Evolutionary conservation across 129 eudicot genomes (phyloP), one percentile per base, ranked within the genome.

Genomic region (Mikania micrantha): DNA sequence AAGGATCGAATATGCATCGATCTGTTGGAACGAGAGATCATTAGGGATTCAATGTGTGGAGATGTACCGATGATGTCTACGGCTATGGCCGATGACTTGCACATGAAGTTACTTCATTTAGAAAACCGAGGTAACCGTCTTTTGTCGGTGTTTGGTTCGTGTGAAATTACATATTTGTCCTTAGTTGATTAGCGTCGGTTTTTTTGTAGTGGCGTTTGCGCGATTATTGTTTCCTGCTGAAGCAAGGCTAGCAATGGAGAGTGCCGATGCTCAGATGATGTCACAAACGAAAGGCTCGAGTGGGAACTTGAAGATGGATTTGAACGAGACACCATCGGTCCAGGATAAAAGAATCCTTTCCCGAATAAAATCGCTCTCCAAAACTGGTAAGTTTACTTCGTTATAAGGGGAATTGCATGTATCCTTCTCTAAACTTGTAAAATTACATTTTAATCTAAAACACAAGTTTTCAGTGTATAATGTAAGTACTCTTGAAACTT

Each of bases 211-310:
- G 74, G 88, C 95, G 36, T 79, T 90, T 77, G 97, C 97, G 6
- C 81, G 91, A 52, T 50, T 88, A 49, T 67, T 86, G 58, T 90
- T 90, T 74, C 97, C 97, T 0, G 15, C 73, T 1, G 95, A 90
- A 82, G 97, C 97, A 4, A 84, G 74, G 56, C 69, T 90, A 48
- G 95, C 91, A 16, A 86, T 90, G 87, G 83, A 84, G 52, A 79
- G 82, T 9, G 97, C 97, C 2, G 31, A 84, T 77, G 93, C 86
- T 17, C 80, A 79, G 32, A 73, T 82, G 7, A 83, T 89, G n/a
- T 40, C 81, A 12, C 75, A 77, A 4, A 65, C 76, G 2, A 88
- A 76, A 65, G 80, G 85, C 12, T 76, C 77, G 17, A 73, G 45
- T 45, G 89, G 87, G 17, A 84, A 78, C 60, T 65, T 81, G 57